phyloP scores from a whole-genome alignment of 345 rosid species.

The Passiflora organensis region DNA sequence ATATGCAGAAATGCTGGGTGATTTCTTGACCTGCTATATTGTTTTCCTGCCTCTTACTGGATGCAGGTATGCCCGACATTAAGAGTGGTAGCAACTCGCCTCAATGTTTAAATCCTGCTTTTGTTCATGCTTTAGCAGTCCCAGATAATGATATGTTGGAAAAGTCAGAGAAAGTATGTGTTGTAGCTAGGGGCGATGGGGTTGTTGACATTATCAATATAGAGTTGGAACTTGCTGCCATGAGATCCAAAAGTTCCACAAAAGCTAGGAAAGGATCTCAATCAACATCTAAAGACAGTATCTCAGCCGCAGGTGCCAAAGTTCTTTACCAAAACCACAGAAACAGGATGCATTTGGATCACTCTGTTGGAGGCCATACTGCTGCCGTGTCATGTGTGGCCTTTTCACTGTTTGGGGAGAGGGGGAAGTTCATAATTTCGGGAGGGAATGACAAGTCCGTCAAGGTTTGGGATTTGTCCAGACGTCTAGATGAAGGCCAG shows the following conservation, averaged over 20 bases:
- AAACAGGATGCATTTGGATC: conserved; percentile 67
- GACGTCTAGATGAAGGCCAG: conserved; percentile 36
- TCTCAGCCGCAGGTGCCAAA: conserved; percentile 16
- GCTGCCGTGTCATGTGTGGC: conserved; percentile 83
- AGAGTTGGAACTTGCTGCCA: conserved; percentile 55
- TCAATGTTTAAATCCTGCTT: conserved; percentile 85
- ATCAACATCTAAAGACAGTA: conserved; percentile 31
- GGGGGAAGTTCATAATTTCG: conserved; percentile 63
- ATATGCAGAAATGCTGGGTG: neutral
- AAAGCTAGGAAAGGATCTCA: conserved; percentile 54
- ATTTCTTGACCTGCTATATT: neutral
- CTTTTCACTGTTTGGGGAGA: conserved; percentile 70
- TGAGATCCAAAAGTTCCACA: conserved; percentile 29
- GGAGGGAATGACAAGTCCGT: conserved; percentile 87
- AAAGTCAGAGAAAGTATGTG: conserved; percentile 58
- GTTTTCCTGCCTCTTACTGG: conserved; percentile 8
- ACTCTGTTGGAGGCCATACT: conserved; percentile 69
- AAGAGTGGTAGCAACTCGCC: conserved; percentile 29
- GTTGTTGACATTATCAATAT: conserved; percentile 55
- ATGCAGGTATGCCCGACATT: conserved; percentile 45
- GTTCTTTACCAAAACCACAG: conserved; percentile 19
- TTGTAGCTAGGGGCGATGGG: conserved; percentile 84
- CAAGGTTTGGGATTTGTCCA: conserved; percentile 68
- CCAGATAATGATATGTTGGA: conserved; percentile 76
- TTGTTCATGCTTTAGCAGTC: conserved; percentile 72